phyloP scores from a whole-genome alignment of 208 protist species.

The Kentomonas sorsogonicus region DNA sequence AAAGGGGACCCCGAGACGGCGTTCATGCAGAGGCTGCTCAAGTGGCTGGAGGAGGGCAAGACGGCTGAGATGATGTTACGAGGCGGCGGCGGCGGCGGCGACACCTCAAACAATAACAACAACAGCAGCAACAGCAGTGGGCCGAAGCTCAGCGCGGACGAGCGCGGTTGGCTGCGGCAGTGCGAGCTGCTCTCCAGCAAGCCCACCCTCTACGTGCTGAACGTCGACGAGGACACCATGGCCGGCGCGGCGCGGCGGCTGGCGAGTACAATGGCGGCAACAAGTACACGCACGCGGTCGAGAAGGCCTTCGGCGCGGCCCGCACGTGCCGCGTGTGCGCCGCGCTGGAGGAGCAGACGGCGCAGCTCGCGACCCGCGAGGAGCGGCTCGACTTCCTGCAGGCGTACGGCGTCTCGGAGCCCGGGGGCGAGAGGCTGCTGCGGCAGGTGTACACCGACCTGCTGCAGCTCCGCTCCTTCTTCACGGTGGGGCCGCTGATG shows the following conservation, averaged over 20 bases:
- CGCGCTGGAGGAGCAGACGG: conserved; percentile 77
- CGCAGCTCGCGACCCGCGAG: conserved; percentile 52
- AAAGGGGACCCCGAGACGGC: conserved; percentile 26
- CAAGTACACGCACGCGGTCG: conserved; percentile 37
- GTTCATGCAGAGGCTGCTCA: conserved; percentile 38
- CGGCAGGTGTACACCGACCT: conserved; percentile 39
- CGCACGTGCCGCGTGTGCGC: conserved; percentile 64
- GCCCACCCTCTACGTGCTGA: conserved; percentile 84
- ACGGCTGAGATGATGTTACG: conserved; percentile 36
- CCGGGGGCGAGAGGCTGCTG: conserved; percentile 66
- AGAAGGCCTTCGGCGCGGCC: conserved; percentile 46
- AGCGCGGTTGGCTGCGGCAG: conserved; percentile 29
- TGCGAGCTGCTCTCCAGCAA: conserved; percentile 76
- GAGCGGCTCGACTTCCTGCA: conserved; percentile 69
- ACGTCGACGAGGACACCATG: conserved; percentile 64
- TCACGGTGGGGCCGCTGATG: conserved; percentile 85
- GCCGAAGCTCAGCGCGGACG: conserved; percentile 17
- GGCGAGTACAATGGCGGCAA: too few species aligned
- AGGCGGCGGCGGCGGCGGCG: too few species aligned
- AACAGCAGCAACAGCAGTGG: conserved; percentile 4
- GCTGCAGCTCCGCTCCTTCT: conserved; percentile 76
- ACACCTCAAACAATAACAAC: too few species aligned
- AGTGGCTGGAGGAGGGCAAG: conserved; percentile 54
- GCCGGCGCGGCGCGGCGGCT: too few species aligned
- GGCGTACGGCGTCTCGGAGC: conserved; percentile 70